Evolutionary conservation across 345 rosid genomes (phyloP).

Genomic region (Triadica sebifera): DNA sequence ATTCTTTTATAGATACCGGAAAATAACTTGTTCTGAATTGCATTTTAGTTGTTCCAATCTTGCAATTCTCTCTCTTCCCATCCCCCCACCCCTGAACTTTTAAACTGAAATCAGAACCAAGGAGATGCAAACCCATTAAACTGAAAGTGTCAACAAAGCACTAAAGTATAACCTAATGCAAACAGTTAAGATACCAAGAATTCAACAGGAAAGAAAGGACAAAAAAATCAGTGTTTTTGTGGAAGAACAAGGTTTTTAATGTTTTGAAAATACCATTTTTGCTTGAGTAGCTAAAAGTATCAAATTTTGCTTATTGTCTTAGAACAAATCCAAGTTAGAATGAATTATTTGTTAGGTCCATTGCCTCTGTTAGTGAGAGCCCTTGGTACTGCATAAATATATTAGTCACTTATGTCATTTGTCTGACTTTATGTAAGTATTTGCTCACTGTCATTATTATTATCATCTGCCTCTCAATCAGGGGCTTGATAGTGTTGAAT

Average conservation of each 20-base stretch:
- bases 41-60: too few relatives aligned
- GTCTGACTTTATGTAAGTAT: neutral
- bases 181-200: neutral
- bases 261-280: neutral
- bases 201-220: neutral
- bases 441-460: neutral
- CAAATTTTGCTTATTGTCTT: neutral
- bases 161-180: neutral
- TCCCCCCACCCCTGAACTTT: too few relatives aligned
- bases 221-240: neutral
- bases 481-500: conserved; percentile 21
- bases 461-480: neutral
- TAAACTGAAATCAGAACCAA: too few relatives aligned
- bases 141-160: neutral
- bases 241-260: neutral
- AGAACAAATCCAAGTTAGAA: neutral
- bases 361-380: neutral
- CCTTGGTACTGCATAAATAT: neutral
- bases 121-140: too few relatives aligned
- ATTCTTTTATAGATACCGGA: too few relatives aligned
- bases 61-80: too few relatives aligned
- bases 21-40: too few relatives aligned
- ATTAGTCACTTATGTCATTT: neutral
- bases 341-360: neutral
- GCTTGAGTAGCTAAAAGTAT: neutral